Evolutionary conservation across 495 filamentous ascomycete species (phyloP), one percentile per base, ranked within the genome.

Genomic region (Penicillium dipodomyicola): DNA sequence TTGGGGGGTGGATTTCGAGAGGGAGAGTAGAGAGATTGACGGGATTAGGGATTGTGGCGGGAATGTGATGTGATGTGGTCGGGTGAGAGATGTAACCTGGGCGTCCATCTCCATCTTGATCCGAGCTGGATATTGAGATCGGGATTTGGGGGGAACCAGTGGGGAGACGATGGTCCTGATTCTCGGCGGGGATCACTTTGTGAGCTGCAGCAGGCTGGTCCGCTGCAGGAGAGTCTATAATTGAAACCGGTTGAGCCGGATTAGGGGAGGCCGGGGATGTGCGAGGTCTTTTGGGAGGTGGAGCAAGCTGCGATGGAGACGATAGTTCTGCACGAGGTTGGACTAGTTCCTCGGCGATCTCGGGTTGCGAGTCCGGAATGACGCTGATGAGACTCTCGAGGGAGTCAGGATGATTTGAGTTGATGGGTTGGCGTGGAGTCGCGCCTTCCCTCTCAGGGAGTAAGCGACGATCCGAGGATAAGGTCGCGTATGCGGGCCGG

Each of bases 311-410:
- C 41, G 30, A 23, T 23, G 15, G n/a, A 27, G 39, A 5, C 35
- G 37, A 33, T 33, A 32, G 37, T 54, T 30, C 41, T 52, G 56
- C 56, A 59, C 27, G 47, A 30, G 33, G n/a, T 59, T 37, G 41
- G 49, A 59, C 35, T 32, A 30, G 23, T 17, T 32, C 22, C 22
- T 22, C 39, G 46, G 27, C 10, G 27, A 47, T 35, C n/a, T 63
- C 60, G 39, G 67, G 69, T 40, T 72, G 67, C n/a, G 77, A 71
- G 58, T 80, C 73, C 50, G 78, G 77, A 32, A 84, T 74, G 5
- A 76, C 71, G 54, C 76, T 82, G 17, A 79, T 64, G 32, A 75
- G 71, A 25, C 68, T 76, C 8, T 69, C 65, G 48, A 76, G 73
- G 7, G 76, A 79, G 49, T 77, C 71, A 0, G n/a, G 23, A 12